These are phyloP conservation scores for Graphiopsis chlorocephala DNA, from an alignment of 2,329 filamentous ascomycete genomes.

Conservation along the genomic window DNA sequence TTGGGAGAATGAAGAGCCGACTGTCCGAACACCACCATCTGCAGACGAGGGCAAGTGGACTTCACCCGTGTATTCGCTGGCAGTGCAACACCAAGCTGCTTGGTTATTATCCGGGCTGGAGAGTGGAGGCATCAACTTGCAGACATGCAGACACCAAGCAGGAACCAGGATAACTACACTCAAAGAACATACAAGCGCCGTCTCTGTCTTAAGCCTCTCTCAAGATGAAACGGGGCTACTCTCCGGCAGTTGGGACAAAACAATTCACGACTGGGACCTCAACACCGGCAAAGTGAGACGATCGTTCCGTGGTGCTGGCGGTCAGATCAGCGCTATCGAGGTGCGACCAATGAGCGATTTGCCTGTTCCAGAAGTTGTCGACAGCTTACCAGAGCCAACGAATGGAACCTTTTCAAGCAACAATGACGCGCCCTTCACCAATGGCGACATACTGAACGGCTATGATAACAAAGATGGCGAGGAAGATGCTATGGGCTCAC, in stretches of 20 bases:
- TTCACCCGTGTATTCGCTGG: conserved; percentile 93
- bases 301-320: conserved; percentile 70
- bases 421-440: conserved; percentile 56
- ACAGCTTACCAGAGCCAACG: conserved; percentile 59
- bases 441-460: conserved; percentile 31
- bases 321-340: conserved; percentile 87
- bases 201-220: conserved; percentile 79
- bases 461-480: conserved; percentile 37
- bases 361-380: conserved; percentile 69
- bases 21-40: conserved; percentile 32
- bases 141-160: conserved; percentile 90
- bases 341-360: conserved; percentile 73
- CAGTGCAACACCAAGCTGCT: conserved; percentile 81
- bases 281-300: conserved; percentile 77
- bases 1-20: conserved; percentile 89
- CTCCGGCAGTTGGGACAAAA: conserved; percentile 96
- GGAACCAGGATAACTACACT: conserved; percentile 83
- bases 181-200: conserved; percentile 82
- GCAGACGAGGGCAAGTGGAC: conserved; percentile 50
- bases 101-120: conserved; percentile 92
- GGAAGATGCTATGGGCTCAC: conserved; percentile 61
- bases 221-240: conserved; percentile 83
- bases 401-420: conserved; percentile 73
- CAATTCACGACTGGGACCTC: conserved; percentile 89
- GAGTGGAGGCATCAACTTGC: conserved; percentile 87